Evolutionary conservation across 2,329 filamentous ascomycete genomes (phyloP).

Genomic region (Pyrenochaeta sp.): DNA sequence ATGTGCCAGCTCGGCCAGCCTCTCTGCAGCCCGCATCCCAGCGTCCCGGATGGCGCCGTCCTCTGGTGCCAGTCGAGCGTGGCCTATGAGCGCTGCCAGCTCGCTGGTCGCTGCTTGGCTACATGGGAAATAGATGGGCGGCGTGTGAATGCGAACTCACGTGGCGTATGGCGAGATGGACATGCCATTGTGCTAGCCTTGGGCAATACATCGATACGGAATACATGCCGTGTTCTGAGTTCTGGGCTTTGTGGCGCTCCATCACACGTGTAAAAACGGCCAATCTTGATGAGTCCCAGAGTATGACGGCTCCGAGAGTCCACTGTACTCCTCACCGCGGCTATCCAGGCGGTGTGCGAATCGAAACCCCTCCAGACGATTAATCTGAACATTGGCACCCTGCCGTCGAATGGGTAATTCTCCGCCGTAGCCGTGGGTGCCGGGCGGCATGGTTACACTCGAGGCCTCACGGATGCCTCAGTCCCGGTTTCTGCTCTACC

Average conservation of each 20-base stretch:
- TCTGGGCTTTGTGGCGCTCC: no score
- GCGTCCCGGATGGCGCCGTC: constrained; percentile 24
- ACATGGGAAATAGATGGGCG: constrained; percentile 12
- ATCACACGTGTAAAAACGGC: no score
- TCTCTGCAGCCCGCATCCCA: constrained; percentile 26
- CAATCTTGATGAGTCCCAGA: background rate
- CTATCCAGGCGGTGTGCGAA: background rate
- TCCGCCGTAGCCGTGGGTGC: constrained; percentile 7
- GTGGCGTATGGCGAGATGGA: constrained; percentile 20
- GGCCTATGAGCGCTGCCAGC: constrained; percentile 24
- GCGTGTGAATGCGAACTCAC: constrained; percentile 21
- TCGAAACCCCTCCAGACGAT: constrained; percentile 4
- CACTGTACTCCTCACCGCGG: background rate
- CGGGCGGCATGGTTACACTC: constrained; percentile 11
- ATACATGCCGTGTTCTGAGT: no score
- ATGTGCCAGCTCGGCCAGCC: constrained; percentile 20
- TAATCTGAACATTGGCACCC: background rate
- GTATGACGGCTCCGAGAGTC: background rate
- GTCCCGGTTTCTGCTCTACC: constrained; percentile 37
- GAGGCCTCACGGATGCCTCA: constrained; percentile 43
- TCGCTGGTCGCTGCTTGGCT: constrained; percentile 19
- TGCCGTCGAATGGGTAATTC: constrained; percentile 11
- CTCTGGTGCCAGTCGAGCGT: constrained; percentile 3
- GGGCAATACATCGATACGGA: constrained; percentile 15
- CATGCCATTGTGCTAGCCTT: constrained; percentile 10